These are phyloP conservation scores for Pythium rhizo-oryzae DNA, from an alignment of 352 stramenopile species.

Conservation along the genomic window DNA sequence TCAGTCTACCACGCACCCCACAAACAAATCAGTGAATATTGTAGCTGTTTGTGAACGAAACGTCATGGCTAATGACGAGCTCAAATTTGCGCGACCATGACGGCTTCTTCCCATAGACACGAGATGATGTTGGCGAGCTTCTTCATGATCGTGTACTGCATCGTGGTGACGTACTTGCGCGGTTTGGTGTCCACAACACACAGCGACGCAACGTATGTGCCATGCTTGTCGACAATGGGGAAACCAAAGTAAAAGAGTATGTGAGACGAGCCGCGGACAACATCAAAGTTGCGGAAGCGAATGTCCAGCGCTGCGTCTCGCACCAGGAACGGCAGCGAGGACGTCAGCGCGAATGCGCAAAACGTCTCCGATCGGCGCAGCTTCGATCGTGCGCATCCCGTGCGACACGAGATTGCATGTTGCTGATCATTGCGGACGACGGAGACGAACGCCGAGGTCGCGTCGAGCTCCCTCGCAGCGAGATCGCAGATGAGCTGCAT, in stretches of 20 bases:
- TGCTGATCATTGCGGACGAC: constrained; percentile 38
- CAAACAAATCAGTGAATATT: no score
- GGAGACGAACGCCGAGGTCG: constrained; percentile 36
- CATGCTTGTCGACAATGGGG: constrained; percentile 34
- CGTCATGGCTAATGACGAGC: not conserved
- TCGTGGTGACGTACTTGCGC: constrained; percentile 53
- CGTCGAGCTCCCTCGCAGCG: constrained; percentile 54
- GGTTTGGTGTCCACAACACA: constrained; percentile 50
- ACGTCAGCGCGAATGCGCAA: constrained; percentile 40
- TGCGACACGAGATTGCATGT: constrained; percentile 26
- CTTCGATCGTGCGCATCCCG: constrained; percentile 21
- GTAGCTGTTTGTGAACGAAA: no score
- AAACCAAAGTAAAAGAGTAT: constrained; percentile 50
- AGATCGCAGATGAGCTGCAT: constrained; percentile 56
- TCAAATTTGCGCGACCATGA: constrained; percentile 11
- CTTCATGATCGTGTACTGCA: constrained; percentile 63
- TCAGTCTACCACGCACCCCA: no score
- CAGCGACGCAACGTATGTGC: constrained; percentile 41
- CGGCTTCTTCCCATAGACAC: constrained; percentile 18
- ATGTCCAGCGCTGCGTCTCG: constrained; percentile 50
- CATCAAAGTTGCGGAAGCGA: constrained; percentile 53
- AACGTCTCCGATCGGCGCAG: constrained; percentile 39
- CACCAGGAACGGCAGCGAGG: constrained; percentile 44
- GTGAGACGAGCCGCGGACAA: constrained; percentile 34
- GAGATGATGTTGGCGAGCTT: constrained; percentile 38